These are phyloP conservation scores for Capsicum baccatum DNA, from an alignment of 257 asterid genomes.

Conservation along the genomic window DNA sequence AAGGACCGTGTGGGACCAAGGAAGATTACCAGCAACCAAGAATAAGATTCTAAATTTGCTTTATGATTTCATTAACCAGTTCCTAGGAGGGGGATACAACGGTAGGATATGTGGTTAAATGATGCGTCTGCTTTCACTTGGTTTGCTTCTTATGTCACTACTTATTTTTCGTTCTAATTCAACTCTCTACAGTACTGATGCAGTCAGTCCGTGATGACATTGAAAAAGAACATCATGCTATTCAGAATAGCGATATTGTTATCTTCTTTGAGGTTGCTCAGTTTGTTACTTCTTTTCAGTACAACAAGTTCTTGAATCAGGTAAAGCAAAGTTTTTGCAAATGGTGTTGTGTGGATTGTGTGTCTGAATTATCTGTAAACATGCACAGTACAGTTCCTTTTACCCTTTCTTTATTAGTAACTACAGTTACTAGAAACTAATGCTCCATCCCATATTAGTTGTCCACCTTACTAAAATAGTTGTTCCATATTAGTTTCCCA, in stretches of 20 bases:
- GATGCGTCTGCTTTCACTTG: slow-evolving; percentile 26
- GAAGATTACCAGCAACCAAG: slow-evolving; percentile 61
- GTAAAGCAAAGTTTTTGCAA: slow-evolving; percentile 43
- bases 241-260: slow-evolving; percentile 72
- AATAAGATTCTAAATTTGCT: slow-evolving; percentile 59
- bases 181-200: slow-evolving; percentile 59
- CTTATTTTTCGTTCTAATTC: not conserved
- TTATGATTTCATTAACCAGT: slow-evolving; percentile 69
- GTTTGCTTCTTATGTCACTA: not conserved
- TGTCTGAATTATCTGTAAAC: slow-evolving; percentile 14
- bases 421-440: not conserved
- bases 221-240: slow-evolving; percentile 73
- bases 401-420: slow-evolving; percentile 15
- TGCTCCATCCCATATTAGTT: no score
- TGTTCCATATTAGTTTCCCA: no score
- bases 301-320: slow-evolving; percentile 68
- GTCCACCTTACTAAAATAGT: no score
- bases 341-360: not conserved
- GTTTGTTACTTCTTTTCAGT: slow-evolving; percentile 84
- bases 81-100: slow-evolving; percentile 84
- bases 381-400: not conserved
- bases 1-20: slow-evolving; percentile 72
- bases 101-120: slow-evolving; percentile 50
- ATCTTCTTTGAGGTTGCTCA: slow-evolving; percentile 80
- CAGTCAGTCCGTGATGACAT: slow-evolving; percentile 88